These are phyloP conservation scores for Monosporascus sp. DNA, from an alignment of 2,329 filamentous ascomycete species.

Conservation along the genomic window DNA sequence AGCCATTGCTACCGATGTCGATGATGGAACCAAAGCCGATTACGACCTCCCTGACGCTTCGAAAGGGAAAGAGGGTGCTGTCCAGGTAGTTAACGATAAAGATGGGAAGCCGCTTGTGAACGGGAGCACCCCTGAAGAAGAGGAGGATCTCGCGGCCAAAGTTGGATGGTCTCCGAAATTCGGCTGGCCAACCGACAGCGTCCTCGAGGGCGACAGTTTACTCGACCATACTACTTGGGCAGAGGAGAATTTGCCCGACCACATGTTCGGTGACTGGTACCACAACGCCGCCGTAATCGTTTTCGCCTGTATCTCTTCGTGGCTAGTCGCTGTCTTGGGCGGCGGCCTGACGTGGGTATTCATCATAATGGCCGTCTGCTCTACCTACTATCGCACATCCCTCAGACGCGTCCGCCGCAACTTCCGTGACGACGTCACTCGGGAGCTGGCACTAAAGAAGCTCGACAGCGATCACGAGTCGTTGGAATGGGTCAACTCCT, in stretches of 20 bases:
- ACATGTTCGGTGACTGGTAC: conserved; percentile 96
- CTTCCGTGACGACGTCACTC: conserved; percentile 87
- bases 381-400: conserved; percentile 95
- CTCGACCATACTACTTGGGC: conserved; percentile 85
- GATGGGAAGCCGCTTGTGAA: conserved; percentile 44
- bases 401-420: conserved; percentile 90
- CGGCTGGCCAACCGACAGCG: conserved; percentile 59
- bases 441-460: conserved; percentile 80
- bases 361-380: conserved; percentile 85
- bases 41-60: conserved; percentile 75
- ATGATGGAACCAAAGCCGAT: conserved; percentile 61
- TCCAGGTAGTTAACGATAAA: conserved; percentile 48
- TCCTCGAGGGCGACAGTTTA: conserved; percentile 59
- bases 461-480: conserved; percentile 89
- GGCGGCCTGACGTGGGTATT: conserved; percentile 92
- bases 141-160: conserved; percentile 46
- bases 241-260: conserved; percentile 78
- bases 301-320: conserved; percentile 86
- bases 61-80: conserved; percentile 65
- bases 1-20: conserved; percentile 73
- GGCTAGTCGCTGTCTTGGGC: conserved; percentile 83
- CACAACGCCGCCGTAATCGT: conserved; percentile 93
- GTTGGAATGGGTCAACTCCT: conserved; percentile 98
- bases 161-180: conserved; percentile 90
- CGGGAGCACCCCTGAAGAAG: conserved; percentile 48